Conservation (phyloP, 257 asterid genomes). For the Lavandula angustifolia region DNA sequence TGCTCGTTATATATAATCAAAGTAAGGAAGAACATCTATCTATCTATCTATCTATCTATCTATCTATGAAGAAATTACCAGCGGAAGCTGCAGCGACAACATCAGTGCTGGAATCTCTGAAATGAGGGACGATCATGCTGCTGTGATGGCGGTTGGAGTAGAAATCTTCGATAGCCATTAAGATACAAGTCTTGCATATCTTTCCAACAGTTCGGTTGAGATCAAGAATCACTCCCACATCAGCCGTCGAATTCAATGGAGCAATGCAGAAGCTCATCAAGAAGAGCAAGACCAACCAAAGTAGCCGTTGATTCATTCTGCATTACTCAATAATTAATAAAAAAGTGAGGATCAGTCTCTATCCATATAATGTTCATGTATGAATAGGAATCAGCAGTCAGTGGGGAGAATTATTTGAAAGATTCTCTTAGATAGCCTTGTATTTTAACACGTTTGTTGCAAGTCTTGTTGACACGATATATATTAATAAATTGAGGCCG, state of each 20-base stretch:
- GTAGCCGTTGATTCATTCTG: background rate
- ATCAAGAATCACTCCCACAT: slow-evolving; percentile 22
- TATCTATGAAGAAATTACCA: background rate
- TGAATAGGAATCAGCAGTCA: too few species aligned
- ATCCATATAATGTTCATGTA: too few species aligned
- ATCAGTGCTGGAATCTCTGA: background rate
- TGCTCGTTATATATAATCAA: too few species aligned
- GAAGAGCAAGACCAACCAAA: background rate
- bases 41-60: too few species aligned
- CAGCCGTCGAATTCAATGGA: background rate
- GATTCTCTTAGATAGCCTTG: too few species aligned
- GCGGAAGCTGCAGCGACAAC: slow-evolving; percentile 6
- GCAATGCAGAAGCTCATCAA: background rate
- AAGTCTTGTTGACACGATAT: too few species aligned
- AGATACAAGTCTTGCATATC: background rate
- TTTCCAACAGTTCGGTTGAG: slow-evolving; percentile 4
- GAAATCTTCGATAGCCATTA: slow-evolving; percentile 6
- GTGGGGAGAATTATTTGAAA: too few species aligned
- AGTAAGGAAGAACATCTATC: background rate
- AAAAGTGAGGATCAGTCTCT: too few species aligned
- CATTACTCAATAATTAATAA: too few species aligned
- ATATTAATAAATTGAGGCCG: too few species aligned
- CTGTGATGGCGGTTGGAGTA: background rate
- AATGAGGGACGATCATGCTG: slow-evolving; percentile 11
- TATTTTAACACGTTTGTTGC: too few species aligned